Conservation (phyloP, 805 yeast genomes). For the Isabelozyma gotoi region DNA sequence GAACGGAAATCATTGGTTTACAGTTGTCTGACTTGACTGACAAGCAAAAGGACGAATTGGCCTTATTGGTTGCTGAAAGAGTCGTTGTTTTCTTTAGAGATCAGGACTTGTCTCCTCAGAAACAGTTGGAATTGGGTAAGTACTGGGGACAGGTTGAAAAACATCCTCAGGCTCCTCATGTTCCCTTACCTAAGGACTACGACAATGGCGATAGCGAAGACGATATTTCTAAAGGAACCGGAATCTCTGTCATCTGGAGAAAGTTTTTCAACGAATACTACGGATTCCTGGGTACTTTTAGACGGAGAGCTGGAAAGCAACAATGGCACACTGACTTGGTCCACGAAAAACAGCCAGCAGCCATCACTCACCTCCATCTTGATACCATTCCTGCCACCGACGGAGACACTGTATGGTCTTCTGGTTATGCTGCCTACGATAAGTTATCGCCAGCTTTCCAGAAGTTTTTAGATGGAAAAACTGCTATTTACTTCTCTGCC, state of each 20-base stretch:
- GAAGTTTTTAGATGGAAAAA: conserved; percentile 52
- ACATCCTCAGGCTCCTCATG: conserved; percentile 26
- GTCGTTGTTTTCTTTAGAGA: conserved; percentile 30
- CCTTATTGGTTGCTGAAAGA: conserved; percentile 27
- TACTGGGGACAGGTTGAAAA: conserved; percentile 30
- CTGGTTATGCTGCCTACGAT: conserved; percentile 60
- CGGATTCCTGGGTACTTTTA: conserved; percentile 28
- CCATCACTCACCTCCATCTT: conserved; percentile 36
- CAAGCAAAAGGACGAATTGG: conserved; percentile 28
- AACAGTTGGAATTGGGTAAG: conserved; percentile 26
- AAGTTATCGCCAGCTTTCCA: conserved; percentile 52
- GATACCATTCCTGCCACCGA: conserved; percentile 47
- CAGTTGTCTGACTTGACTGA: conserved; percentile 25
- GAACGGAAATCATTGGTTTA: conserved; percentile 29
- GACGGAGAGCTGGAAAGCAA: conserved; percentile 21
- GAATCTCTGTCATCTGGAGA: conserved; percentile 42
- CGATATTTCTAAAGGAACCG: conserved; percentile 14
- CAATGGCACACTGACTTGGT: conserved; percentile 40
- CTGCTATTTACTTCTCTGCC: conserved; percentile 43
- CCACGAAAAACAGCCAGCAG: conserved; percentile 37
- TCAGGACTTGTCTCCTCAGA: conserved; percentile 31
- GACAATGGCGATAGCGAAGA: conserved; percentile 12
- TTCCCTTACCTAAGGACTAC: conserved; percentile 14
- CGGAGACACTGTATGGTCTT: conserved; percentile 58
- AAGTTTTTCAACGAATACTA: conserved; percentile 28